Evolutionary conservation across 1,139 yeast genomes (phyloP).

Genomic region (Suhomyces choctaworum): DNA sequence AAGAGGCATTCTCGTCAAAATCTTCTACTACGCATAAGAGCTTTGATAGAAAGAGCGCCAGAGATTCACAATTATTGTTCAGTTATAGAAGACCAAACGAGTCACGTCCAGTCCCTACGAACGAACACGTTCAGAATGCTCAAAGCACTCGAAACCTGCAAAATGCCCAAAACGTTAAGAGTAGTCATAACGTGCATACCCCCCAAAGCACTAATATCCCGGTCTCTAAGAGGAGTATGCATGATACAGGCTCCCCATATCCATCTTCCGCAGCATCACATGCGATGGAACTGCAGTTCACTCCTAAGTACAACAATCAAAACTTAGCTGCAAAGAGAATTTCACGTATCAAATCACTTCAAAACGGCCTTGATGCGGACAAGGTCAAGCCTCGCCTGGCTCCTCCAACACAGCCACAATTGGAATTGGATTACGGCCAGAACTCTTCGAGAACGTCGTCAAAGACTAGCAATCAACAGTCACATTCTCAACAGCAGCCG

Average conservation of each 20-base stretch:
- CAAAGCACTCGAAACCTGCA: too few species aligned
- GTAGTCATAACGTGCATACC: too few species aligned
- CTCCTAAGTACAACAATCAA: slow-evolving; percentile 12
- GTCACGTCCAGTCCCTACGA: slow-evolving; percentile 2
- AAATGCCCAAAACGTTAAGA: too few species aligned
- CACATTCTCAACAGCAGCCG: slow-evolving; percentile 5
- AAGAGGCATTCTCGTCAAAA: slow-evolving; percentile 6
- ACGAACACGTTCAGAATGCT: slow-evolving; percentile 2
- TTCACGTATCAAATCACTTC: slow-evolving; percentile 15
- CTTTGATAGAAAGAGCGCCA: slow-evolving; percentile 17
- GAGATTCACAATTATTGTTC: slow-evolving; percentile 36
- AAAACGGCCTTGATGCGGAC: slow-evolving; percentile 11
- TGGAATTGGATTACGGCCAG: slow-evolving; percentile 2
- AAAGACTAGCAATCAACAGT: slow-evolving; percentile 6
- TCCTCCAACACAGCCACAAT: slow-evolving; percentile 14
- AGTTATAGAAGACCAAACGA: slow-evolving; percentile 30
- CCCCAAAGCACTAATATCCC: too few species aligned
- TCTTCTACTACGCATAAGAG: slow-evolving; percentile 10
- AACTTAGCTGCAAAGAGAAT: slow-evolving; percentile 15
- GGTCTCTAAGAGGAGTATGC: background rate
- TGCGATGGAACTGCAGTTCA: slow-evolving; percentile 16
- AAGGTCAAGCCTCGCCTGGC: slow-evolving; percentile 14
- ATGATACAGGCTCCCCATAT: slow-evolving; percentile 24
- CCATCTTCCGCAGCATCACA: slow-evolving; percentile 20
- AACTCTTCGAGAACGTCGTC: slow-evolving; percentile 4